phyloP scores from a whole-genome alignment of 805 yeast genomes.

The Nakazawaea siamensis region DNA sequence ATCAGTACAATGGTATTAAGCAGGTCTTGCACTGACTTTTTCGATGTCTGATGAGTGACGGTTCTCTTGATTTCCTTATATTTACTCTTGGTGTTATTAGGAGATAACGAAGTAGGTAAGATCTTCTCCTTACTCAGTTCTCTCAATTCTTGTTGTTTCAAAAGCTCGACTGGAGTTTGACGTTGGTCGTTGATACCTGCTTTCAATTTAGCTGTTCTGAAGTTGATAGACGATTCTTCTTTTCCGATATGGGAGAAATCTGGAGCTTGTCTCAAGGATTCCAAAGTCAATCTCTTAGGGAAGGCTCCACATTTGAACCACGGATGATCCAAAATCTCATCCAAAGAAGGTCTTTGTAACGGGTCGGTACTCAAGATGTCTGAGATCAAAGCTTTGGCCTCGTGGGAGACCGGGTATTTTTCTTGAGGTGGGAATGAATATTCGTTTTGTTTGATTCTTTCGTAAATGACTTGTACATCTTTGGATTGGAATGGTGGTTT shows the following conservation, averaged over 20 bases:
- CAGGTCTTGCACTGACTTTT: conserved; percentile 12
- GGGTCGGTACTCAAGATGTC: conserved; percentile 78
- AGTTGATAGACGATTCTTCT: conserved; percentile 59
- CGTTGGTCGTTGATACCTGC: conserved; percentile 44
- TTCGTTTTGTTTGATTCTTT: conserved; percentile 79
- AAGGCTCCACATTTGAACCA: conserved; percentile 80
- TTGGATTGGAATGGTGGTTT: conserved; percentile 98
- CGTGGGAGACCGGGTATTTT: conserved; percentile 48
- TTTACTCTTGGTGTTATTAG: conserved; percentile 83
- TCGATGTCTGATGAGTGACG: conserved; percentile 19
- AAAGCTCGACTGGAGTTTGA: conserved; percentile 61
- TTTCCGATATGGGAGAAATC: conserved; percentile 42
- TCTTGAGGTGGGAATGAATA: conserved; percentile 68
- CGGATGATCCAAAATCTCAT: conserved; percentile 69
- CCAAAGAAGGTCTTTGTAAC: conserved; percentile 67
- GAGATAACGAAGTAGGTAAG: conserved; percentile 85
- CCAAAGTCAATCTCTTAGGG: conserved; percentile 61
- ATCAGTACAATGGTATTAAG: conserved; percentile 9
- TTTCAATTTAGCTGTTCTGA: conserved; percentile 52
- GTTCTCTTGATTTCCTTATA: conserved; percentile 55
- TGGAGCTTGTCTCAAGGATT: conserved; percentile 58
- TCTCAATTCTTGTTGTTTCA: conserved; percentile 53
- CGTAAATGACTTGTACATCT: conserved; percentile 87
- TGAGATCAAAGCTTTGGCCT: conserved; percentile 64
- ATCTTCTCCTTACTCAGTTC: conserved; percentile 61